phyloP scores from a whole-genome alignment of 495 filamentous ascomycete genomes.

The Podospora pseudoanserina region DNA sequence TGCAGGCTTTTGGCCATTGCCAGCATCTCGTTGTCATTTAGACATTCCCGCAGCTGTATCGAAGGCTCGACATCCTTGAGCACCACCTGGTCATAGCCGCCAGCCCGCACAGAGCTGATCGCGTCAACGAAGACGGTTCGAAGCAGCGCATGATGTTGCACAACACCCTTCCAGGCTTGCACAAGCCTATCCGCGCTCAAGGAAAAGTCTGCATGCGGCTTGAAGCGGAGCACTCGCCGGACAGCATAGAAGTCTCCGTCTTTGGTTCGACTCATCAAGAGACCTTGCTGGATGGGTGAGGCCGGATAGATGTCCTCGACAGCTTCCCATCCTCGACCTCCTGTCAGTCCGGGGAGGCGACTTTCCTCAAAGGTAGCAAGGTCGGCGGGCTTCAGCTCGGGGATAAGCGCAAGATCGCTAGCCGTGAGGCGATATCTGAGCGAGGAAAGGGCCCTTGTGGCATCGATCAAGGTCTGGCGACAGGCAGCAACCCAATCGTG shows the following conservation, averaged over 20 bases:
- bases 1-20: conserved; percentile 35
- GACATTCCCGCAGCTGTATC: conserved; percentile 41
- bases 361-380: conserved; percentile 16
- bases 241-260: conserved; percentile 32
- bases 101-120: conserved; percentile 10
- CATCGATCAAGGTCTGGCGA: conserved; percentile 38
- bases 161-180: conserved; percentile 51
- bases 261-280: conserved; percentile 49
- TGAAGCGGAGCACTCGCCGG: conserved; percentile 15
- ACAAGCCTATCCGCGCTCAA: conserved; percentile 10
- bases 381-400: conserved; percentile 16
- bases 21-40: conserved; percentile 37
- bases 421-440: conserved; percentile 41
- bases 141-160: conserved; percentile 49
- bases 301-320: conserved; percentile 45
- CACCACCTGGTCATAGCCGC: conserved; percentile 27
- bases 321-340: conserved; percentile 17
- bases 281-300: conserved; percentile 43
- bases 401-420: conserved; percentile 52
- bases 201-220: background rate
- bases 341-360: background rate
- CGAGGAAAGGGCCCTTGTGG: conserved; percentile 39
- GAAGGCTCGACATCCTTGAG: conserved; percentile 31
- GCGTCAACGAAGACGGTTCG: conserved; percentile 36
- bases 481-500: conserved; percentile 49